Conservation (phyloP, 164 flowering plant species). For the Stephania cephalantha region DNA sequence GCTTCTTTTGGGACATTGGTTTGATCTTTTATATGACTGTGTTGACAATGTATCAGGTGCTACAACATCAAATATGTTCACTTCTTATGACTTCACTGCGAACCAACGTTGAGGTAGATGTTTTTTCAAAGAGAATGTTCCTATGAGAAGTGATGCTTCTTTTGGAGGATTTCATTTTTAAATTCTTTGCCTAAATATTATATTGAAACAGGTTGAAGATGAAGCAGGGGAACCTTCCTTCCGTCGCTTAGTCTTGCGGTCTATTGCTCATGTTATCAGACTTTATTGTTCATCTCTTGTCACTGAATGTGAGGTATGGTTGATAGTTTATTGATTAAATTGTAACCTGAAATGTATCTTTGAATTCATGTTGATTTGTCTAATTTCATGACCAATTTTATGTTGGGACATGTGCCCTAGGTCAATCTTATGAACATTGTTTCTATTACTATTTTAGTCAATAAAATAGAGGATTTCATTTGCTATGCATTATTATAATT, state of each 20-base stretch:
- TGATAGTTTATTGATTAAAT: not conserved
- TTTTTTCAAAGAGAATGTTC: not conserved
- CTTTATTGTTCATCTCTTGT: constrained; percentile 85
- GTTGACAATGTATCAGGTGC: constrained; percentile 43
- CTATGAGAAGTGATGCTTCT: not conserved
- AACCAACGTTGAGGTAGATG: constrained; percentile 73
- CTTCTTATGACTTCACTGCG: constrained; percentile 98
- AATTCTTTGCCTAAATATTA: constrained; percentile 1
- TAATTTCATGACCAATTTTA: not conserved
- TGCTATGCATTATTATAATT: too few species aligned
- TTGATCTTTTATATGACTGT: not conserved
- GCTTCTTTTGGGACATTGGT: not conserved
- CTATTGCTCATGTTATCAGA: constrained; percentile 91
- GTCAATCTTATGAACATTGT: too few species aligned
- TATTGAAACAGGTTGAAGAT: constrained; percentile 65
- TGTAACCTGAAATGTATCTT: not conserved
- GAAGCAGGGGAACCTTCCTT: constrained; percentile 93
- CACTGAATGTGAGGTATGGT: constrained; percentile 89
- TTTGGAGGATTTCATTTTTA: not conserved
- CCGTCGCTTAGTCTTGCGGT: constrained; percentile 92
- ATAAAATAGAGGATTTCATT: too few species aligned
- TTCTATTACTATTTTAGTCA: too few species aligned
- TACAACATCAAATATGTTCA: constrained; percentile 91
- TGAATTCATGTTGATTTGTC: not conserved
- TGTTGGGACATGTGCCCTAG: too few species aligned